These are phyloP conservation scores for Russula emetica DNA, from an alignment of 768 basidiomycete species.

Conservation along the genomic window DNA sequence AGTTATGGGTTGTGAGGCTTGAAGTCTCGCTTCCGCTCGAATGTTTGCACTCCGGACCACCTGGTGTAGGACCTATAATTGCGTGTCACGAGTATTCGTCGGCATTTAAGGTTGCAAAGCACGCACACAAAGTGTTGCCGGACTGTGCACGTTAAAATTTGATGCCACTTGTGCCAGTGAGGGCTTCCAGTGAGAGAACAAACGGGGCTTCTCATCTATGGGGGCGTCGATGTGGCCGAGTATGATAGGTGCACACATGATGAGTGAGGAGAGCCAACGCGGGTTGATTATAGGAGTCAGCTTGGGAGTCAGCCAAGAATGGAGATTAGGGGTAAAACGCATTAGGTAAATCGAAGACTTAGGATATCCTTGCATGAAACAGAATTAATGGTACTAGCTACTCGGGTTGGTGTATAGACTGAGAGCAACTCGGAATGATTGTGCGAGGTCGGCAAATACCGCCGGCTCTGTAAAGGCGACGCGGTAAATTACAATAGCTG, in stretches of 20 bases:
- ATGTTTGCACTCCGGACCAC: slow-evolving; percentile 10
- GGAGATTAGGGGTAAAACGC: slow-evolving; percentile 22
- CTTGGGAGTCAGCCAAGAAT: slow-evolving; percentile 1
- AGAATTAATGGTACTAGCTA: no score
- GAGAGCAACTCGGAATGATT: background rate
- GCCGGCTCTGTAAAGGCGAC: background rate
- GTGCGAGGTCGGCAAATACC: background rate
- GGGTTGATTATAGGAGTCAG: background rate
- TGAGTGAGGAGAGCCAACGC: background rate
- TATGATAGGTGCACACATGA: background rate
- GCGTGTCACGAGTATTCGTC: background rate
- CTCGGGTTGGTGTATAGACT: no score
- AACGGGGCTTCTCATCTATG: slow-evolving; percentile 9
- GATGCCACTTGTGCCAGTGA: slow-evolving; percentile 8
- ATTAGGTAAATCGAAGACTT: no score
- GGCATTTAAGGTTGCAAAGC: no score
- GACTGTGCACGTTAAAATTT: background rate
- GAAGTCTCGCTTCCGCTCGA: slow-evolving; percentile 12
- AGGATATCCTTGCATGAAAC: no score
- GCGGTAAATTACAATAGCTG: no score
- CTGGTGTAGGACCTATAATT: slow-evolving; percentile 1
- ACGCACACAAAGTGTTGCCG: slow-evolving; percentile 2
- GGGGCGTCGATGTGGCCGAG: background rate
- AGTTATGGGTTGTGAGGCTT: background rate
- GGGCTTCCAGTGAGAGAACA: slow-evolving; percentile 18